These are phyloP conservation scores for Vachellia collinsii DNA, from an alignment of 306 rosid genomes.

Conservation along the genomic window DNA sequence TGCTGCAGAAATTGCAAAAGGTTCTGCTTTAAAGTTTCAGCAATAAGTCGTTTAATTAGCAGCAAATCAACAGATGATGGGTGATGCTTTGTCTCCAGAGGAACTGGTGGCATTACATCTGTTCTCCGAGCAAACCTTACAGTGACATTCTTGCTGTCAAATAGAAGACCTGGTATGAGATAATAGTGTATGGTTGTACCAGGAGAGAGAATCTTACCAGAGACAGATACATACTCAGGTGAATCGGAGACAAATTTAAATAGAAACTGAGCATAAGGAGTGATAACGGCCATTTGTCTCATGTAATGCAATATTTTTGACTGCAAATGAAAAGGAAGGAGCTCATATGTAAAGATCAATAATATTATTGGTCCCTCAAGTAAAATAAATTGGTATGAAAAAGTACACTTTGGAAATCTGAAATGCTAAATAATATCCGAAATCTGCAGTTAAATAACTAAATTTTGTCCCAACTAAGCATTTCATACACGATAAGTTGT, in stretches of 20 bases:
- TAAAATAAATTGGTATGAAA: conserved; percentile 30
- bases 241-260: conserved; percentile 83
- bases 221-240: conserved; percentile 68
- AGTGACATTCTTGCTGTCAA: conserved; percentile 81
- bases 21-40: conserved; percentile 84
- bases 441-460: conserved; percentile 28
- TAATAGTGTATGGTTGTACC: conserved; percentile 22
- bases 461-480: conserved; percentile 27
- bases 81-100: conserved; percentile 93
- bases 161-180: conserved; percentile 34
- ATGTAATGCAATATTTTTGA: conserved; percentile 92
- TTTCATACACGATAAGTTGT: conserved; percentile 86
- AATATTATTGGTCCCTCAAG: neutral
- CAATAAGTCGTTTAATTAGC: conserved; percentile 82
- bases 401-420: conserved; percentile 18
- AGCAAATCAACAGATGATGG: conserved; percentile 93
- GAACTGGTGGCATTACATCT: conserved; percentile 96
- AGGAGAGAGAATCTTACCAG: conserved; percentile 29
- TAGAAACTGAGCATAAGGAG: conserved; percentile 74
- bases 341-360: conserved; percentile 29
- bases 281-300: conserved; percentile 91
- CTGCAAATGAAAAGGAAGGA: conserved; percentile 60
- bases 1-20: conserved; percentile 94
- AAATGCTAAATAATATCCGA: conserved; percentile 13
- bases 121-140: conserved; percentile 92